These are phyloP conservation scores for Agapanthus africanus DNA, from an alignment of 106 monocot species.

Conservation along the genomic window DNA sequence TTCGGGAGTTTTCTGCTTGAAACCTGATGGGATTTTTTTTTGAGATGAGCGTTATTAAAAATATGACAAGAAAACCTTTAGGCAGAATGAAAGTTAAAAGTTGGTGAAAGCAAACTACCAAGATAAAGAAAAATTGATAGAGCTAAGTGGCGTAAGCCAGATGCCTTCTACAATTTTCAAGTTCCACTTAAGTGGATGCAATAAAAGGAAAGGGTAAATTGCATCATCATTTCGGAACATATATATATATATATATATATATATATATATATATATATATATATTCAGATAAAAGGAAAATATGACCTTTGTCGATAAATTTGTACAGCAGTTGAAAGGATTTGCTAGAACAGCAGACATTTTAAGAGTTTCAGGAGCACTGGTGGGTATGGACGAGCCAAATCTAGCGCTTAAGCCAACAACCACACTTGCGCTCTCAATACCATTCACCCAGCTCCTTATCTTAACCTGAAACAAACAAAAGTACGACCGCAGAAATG, in stretches of 20 bases:
- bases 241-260: too few relatives aligned
- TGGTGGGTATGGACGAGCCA: constrained; percentile 54
- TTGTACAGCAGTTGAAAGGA: constrained; percentile 74
- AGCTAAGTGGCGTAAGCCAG: too few relatives aligned
- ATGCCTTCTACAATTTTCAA: too few relatives aligned
- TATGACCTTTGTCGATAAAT: constrained; percentile 59
- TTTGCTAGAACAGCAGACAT: constrained; percentile 55
- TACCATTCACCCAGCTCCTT: constrained; percentile 79
- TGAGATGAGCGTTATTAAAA: too few relatives aligned
- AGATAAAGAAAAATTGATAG: too few relatives aligned
- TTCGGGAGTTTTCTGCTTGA: too few relatives aligned
- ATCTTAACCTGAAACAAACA: constrained; percentile 65
- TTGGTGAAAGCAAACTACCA: too few relatives aligned
- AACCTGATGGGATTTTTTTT: too few relatives aligned
- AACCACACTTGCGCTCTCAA: constrained; percentile 40
- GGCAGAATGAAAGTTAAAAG: too few relatives aligned
- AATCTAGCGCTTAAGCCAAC: constrained; percentile 88
- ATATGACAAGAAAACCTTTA: too few relatives aligned
- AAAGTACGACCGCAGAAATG: constrained; percentile 2
- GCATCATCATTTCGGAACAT: neutral
- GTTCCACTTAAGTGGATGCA: neutral
- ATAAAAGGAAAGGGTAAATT: neutral
- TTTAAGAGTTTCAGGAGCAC: constrained; percentile 51
- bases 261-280: too few relatives aligned
- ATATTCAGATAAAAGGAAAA: constrained; percentile 1